phyloP scores from a whole-genome alignment of 176 grass and related monocot genomes.

The Paspalum vaginatum region DNA sequence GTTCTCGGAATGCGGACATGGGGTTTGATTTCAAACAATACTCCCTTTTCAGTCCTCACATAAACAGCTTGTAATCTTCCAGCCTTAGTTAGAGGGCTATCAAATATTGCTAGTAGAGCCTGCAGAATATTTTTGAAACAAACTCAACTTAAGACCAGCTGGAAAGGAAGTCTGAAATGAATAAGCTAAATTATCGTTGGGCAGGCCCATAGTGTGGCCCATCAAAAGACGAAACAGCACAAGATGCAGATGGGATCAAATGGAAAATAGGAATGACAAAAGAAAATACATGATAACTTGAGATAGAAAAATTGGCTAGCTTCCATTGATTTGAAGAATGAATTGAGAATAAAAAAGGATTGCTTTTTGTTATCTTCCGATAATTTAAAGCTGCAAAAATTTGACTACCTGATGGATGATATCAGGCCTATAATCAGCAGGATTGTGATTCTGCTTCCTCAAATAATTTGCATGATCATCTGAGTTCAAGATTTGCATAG shows the following conservation, averaged over 20 bases:
- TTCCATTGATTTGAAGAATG: slow-evolving; percentile 3
- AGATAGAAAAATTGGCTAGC: not conserved
- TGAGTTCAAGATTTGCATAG: slow-evolving; percentile 92
- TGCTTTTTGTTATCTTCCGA: not conserved
- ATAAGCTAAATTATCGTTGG: not conserved
- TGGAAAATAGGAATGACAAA: not conserved
- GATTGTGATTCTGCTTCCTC: slow-evolving; percentile 82
- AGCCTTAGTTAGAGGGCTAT: slow-evolving; percentile 94
- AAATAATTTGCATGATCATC: slow-evolving; percentile 94
- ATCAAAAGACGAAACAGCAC: not conserved
- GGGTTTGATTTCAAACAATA: slow-evolving; percentile 96
- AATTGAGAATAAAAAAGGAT: not conserved
- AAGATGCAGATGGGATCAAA: not conserved
- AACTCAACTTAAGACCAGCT: not conserved
- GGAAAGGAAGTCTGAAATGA: not conserved
- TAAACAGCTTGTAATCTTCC: slow-evolving; percentile 93
- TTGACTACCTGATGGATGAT: slow-evolving; percentile 91
- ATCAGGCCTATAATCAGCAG: slow-evolving; percentile 93
- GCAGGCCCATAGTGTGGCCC: too few relatives aligned
- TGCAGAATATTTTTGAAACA: slow-evolving; percentile 37
- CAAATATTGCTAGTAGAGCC: slow-evolving; percentile 95
- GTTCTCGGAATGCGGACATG: slow-evolving; percentile 84
- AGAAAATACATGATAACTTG: not conserved
- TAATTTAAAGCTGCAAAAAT: slow-evolving; percentile 4
- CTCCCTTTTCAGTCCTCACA: slow-evolving; percentile 92